Evolutionary conservation across 2,329 filamentous ascomycete genomes (phyloP).

Genomic region (Zasmidium angulare): DNA sequence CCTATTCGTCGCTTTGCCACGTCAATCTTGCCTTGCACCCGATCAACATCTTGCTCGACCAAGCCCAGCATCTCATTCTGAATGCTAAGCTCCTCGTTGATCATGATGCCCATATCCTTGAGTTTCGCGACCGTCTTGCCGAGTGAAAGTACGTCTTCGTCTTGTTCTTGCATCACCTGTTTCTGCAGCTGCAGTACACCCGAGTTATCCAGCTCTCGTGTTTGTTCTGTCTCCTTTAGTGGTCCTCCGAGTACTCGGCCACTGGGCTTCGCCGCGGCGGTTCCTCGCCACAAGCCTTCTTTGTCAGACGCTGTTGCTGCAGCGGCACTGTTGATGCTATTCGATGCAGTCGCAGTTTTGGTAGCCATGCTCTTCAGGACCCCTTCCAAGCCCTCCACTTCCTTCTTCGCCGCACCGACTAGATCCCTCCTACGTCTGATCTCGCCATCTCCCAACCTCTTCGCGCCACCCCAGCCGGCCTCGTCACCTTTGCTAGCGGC

Average conservation of each 20-base stretch:
- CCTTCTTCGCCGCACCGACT: slow-evolving; percentile 66
- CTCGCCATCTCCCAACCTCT: slow-evolving; percentile 69
- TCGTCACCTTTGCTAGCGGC: slow-evolving; percentile 38
- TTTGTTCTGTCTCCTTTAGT: slow-evolving; percentile 70
- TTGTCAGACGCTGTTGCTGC: slow-evolving; percentile 39
- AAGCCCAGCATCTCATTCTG: slow-evolving; percentile 70
- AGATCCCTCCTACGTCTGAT: slow-evolving; percentile 69
- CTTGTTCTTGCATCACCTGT: slow-evolving; percentile 72
- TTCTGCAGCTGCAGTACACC: slow-evolving; percentile 73
- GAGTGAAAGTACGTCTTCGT: slow-evolving; percentile 68
- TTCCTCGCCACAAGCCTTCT: slow-evolving; percentile 35
- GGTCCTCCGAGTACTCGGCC: slow-evolving; percentile 72
- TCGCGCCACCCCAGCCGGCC: slow-evolving; percentile 40
- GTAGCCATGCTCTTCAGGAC: slow-evolving; percentile 65
- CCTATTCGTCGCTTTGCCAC: slow-evolving; percentile 71
- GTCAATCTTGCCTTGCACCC: slow-evolving; percentile 66
- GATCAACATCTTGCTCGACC: slow-evolving; percentile 65
- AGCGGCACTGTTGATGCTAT: slow-evolving; percentile 25
- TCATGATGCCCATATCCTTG: slow-evolving; percentile 74
- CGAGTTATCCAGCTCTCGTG: slow-evolving; percentile 72
- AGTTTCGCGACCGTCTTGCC: slow-evolving; percentile 69
- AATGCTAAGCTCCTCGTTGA: slow-evolving; percentile 69
- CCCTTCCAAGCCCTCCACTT: slow-evolving; percentile 73
- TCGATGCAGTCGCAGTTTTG: slow-evolving; percentile 38
- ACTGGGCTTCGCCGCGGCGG: slow-evolving; percentile 36